A percentile compares a stretch with the other conserved stretches of the same genome.
These are phyloP conservation scores for Skeletonema potamos DNA, from an alignment of 108 stramenopile genomes.

Conservation along the genomic window DNA sequence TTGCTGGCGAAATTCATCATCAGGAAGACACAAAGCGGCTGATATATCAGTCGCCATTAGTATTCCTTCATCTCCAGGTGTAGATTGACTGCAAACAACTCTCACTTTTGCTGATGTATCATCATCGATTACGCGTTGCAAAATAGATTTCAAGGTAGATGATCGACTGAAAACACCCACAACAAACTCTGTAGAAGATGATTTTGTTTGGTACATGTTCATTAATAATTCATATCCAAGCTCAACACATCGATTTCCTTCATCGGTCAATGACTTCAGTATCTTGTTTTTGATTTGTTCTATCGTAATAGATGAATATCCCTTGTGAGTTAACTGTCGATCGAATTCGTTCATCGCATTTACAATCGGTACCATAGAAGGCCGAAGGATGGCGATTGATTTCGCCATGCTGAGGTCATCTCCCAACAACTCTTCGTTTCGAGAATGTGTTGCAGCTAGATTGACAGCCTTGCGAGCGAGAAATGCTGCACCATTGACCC, in stretches of 20 bases:
- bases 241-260: conserved; percentile 19
- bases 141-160: conserved; percentile 35
- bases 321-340: neutral
- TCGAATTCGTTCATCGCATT: conserved; percentile 50
- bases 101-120: neutral
- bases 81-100: conserved; percentile 46
- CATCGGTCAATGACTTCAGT: conserved; percentile 21
- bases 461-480: conserved; percentile 44
- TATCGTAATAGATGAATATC: neutral
- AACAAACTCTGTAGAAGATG: conserved; percentile 9
- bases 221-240: conserved; percentile 22
- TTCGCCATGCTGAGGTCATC: conserved; percentile 6
- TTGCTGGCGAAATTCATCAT: conserved; percentile 25
- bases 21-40: conserved; percentile 25
- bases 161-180: conserved; percentile 56
- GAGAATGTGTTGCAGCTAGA: conserved; percentile 27
- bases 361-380: conserved; percentile 56
- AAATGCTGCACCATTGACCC: conserved; percentile 48
- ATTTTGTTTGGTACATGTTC: neutral
- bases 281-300: conserved; percentile 3
- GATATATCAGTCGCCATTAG: conserved; percentile 51
- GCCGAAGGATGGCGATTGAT: conserved; percentile 52
- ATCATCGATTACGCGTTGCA: conserved; percentile 22
- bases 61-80: conserved; percentile 54
- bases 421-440: neutral